Evolutionary conservation across 306 rosid species (phyloP), one percentile per base, ranked within the genome.

Genomic region (Gynostemma pentaphyllum): DNA sequence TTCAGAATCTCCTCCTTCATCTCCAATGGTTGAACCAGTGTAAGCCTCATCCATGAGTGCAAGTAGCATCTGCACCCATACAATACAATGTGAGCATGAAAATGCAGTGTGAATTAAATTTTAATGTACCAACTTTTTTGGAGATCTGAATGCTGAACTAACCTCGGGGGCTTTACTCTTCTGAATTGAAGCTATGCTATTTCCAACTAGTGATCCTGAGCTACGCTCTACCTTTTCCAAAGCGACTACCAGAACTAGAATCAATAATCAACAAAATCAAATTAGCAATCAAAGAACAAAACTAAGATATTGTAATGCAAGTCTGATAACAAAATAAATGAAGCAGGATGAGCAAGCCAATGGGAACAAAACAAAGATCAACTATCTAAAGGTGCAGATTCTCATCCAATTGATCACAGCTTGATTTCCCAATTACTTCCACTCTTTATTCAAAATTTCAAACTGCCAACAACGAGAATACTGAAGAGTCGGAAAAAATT

Each of bases 21-120:
- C 95, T 72, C 82, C 98, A 23, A 92, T 88, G 34, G 90, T 88
- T 59, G 95, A 88, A 75, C 98, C 98, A 19, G 98, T 88, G 76
- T 92, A 92, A 47, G 96, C 98, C 78, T 92, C 98, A 78, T 92
- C 98, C 98, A 92, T 92, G 48, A 92, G 92, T 50, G 96, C 98
- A 52, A 92, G 96, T 69, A 92, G 81, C 98, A 88, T 88, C 98
- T 92, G 73, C 52, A 74, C 37, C 65, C 28, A 65, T 52, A 80
- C 57, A 32, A 65, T 52, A 80, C 57, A 37, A 63, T 48, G 47
- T 2, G 22, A 36, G 63, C 51, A 68, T 53, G 23, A 29, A 32
- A 32, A n/a, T 40, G 69, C 64, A 62, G 24, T 66, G 16, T 57
- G 47, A 48, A 65, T 29, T 37, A 51, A 73, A 68, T 60, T 59